Conservation (phyloP, 2,329 filamentous ascomycete genomes). For the Neoascochyta sp. region DNA sequence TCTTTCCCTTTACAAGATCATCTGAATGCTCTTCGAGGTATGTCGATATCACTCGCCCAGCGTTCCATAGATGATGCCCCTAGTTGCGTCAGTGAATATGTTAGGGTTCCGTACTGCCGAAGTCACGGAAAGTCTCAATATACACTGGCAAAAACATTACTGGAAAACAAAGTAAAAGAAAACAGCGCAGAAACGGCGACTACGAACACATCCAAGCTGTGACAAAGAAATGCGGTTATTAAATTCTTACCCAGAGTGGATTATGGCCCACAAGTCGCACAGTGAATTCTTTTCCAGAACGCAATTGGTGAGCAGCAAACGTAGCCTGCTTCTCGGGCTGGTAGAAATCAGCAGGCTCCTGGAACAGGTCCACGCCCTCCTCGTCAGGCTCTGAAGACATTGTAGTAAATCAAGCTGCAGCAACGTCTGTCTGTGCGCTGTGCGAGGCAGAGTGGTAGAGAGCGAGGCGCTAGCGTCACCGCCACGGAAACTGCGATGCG, state of each 20-base stretch:
- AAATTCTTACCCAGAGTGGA: conserved; percentile 67
- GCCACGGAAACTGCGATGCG: too few species aligned
- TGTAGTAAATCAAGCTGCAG: conserved; percentile 9
- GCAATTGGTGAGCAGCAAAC: conserved; percentile 66
- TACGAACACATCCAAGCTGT: too few species aligned
- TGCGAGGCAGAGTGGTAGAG: too few species aligned
- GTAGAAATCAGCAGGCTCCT: conserved; percentile 78
- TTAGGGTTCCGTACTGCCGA: not conserved
- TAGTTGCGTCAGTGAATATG: conserved; percentile 17
- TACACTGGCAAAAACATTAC: too few species aligned
- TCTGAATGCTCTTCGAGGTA: conserved; percentile 70
- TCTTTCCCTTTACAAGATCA: conserved; percentile 59
- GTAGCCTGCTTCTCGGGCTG: conserved; percentile 73
- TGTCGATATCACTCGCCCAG: conserved; percentile 69
- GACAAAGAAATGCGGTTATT: conserved; percentile 1
- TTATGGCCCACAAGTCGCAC: conserved; percentile 82
- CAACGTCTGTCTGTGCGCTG: too few species aligned
- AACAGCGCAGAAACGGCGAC: too few species aligned
- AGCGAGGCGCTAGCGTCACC: conserved; percentile 11
- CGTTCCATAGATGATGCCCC: conserved; percentile 91
- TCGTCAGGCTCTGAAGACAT: conserved; percentile 35
- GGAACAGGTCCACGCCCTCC: conserved; percentile 59
- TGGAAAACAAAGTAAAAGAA: too few species aligned
- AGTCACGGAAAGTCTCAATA: conserved; percentile 1
- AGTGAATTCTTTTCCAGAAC: conserved; percentile 61